These are phyloP conservation scores for Oryza brachyantha DNA, from an alignment of 176 grass and related monocot species.

Conservation along the genomic window DNA sequence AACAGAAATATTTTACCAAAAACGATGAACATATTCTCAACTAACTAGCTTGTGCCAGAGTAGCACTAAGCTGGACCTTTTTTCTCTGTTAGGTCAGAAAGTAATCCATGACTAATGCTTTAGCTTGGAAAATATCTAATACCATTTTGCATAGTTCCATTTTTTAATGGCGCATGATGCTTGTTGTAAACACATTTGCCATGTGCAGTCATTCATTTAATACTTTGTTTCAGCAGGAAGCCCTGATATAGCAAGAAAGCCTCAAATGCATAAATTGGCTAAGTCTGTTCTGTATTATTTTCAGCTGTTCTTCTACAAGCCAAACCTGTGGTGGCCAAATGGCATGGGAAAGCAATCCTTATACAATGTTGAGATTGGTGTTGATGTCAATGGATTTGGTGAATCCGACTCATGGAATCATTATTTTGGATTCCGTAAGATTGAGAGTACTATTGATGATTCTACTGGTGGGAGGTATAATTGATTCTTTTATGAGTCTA, in stretches of 20 bases:
- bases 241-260: not conserved
- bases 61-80: not conserved
- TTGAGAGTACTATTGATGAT: constrained; percentile 78
- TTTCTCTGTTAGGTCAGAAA: constrained; percentile 7
- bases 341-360: constrained; percentile 88
- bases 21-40: not conserved
- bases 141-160: not conserved
- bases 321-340: constrained; percentile 98
- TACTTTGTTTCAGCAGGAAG: not conserved
- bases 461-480: constrained; percentile 86
- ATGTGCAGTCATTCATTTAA: not conserved
- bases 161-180: not conserved
- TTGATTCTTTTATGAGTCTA: not conserved
- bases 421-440: constrained; percentile 80
- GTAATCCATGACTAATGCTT: not conserved
- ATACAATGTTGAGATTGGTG: constrained; percentile 76
- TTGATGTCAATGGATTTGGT: constrained; percentile 84
- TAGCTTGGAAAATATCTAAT: constrained; percentile 10
- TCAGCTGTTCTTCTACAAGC: constrained; percentile 97
- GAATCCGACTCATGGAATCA: constrained; percentile 89
- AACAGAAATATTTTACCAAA: not conserved
- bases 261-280: constrained; percentile 11
- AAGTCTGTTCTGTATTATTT: constrained; percentile 20
- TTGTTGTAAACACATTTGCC: not conserved
- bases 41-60: not conserved